Evolutionary conservation across 2,329 filamentous ascomycete genomes (phyloP).

Genomic region (Mariannaea sp.): DNA sequence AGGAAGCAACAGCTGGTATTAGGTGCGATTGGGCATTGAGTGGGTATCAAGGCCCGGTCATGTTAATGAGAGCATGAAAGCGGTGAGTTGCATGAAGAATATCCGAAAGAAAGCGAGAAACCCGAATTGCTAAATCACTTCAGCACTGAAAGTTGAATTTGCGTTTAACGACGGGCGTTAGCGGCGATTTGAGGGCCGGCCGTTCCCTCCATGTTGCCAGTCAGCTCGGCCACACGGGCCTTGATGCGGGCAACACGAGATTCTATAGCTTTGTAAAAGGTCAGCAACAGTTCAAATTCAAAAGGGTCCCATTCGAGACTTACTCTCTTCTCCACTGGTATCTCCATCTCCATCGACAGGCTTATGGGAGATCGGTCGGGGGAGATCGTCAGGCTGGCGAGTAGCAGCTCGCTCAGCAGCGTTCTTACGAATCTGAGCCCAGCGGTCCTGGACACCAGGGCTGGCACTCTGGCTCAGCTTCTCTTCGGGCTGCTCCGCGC

Average conservation of each 20-base stretch:
- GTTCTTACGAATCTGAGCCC: constrained; percentile 96
- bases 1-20: constrained; percentile 35
- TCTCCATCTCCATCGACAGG: constrained; percentile 75
- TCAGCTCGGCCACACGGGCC: constrained; percentile 92
- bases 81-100: constrained; percentile 22
- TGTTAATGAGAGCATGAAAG: constrained; percentile 22
- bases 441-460: constrained; percentile 69
- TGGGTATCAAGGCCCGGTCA: constrained; percentile 18
- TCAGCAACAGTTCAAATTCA: constrained; percentile 29
- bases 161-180: constrained; percentile 27
- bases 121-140: constrained; percentile 11
- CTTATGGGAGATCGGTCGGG: constrained; percentile 60
- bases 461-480: constrained; percentile 42
- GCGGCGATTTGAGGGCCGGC: constrained; percentile 42
- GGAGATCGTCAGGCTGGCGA: constrained; percentile 68
- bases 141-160: constrained; percentile 4
- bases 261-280: constrained; percentile 74
- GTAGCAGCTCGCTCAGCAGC: constrained; percentile 78
- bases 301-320: constrained; percentile 48
- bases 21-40: constrained; percentile 27
- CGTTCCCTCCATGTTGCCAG: constrained; percentile 74
- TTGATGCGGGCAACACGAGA: constrained; percentile 97
- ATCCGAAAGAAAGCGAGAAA: constrained; percentile 18
- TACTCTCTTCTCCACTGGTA: constrained; percentile 94
- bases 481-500: constrained; percentile 39